Evolutionary conservation across 441 rosid species (phyloP), one percentile per base, ranked within the genome.

Genomic region (Erodium moschatum): DNA sequence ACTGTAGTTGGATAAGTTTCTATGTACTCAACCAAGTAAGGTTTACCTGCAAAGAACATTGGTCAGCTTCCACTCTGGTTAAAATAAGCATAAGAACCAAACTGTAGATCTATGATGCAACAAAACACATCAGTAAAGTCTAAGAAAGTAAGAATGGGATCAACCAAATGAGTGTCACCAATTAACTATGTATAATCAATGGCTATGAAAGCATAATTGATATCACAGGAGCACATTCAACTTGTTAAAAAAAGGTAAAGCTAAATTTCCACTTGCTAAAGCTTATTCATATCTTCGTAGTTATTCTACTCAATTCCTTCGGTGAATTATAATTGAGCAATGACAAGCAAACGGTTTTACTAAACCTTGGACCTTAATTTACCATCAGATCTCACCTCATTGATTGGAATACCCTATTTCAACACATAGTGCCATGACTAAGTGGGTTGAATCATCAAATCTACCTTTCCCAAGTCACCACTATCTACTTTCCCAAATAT

Each of bases 41-140:
- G 31, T 60, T 60, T 60, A 19, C 64, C 64, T 60, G 64, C 64
- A 60, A 18, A 20, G 64, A 60, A 60, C 60, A 52, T 52, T 52
- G 60, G 16, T 52, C 20, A 52, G 60, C 9, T 52, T 16, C 60
- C 60, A 5, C 9, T 52, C 60, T 52, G 60, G 20, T 52, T 15
- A 52, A 52, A 52, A 52, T 20, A 52, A 52, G 60, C 20, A 52
- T 52, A 15, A 52, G 20, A 52, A 52, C 21, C 56, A 2, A 16
- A 15, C 6, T 15, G 60, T 5, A 15, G 60, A 5, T 52, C 19
- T 15, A 15, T 5, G 21, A 1, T 52, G 6, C 15, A 35, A 35
- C 5, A 35, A 35, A 35, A 35, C 0, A 35, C 44, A 38, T 38
- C 6, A 38, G 44, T 9, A 38, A 38, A 38, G 1, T 38, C 44